A percentile compares a stretch with the other conserved stretches of the same genome.
Evolutionary conservation across 208 protist genomes (phyloP).

Genomic region (Trypanosoma melophagium): DNA sequence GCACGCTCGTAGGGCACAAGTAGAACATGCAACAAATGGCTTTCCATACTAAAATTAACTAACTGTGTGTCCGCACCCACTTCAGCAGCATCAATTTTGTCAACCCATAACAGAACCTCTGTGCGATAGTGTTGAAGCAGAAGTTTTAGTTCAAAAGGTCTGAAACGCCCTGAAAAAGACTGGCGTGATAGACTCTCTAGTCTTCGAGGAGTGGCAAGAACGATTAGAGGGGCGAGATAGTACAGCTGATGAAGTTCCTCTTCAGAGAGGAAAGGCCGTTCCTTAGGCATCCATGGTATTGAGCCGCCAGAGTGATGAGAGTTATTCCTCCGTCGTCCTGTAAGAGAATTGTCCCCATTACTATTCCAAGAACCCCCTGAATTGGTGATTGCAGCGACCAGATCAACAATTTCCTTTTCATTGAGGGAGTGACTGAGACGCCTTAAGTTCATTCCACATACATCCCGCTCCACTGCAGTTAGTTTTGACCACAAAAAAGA

Average conservation of each 20-base stretch:
- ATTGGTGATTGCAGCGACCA: conserved; percentile 21
- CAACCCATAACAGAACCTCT: conserved; percentile 31
- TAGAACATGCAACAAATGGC: conserved; percentile 33
- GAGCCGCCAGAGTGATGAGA: background rate
- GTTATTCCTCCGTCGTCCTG: background rate
- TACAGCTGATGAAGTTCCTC: conserved; percentile 41
- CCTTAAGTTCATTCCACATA: conserved; percentile 16
- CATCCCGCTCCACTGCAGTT: conserved; percentile 20
- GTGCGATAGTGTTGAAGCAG: conserved; percentile 42
- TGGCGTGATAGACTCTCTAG: conserved; percentile 43
- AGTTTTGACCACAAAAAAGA: conserved; percentile 9
- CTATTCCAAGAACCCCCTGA: background rate
- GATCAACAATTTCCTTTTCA: conserved; percentile 23
- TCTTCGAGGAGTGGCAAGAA: conserved; percentile 42
- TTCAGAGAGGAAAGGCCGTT: conserved; percentile 21
- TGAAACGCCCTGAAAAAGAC: conserved; percentile 39
- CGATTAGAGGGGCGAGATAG: conserved; percentile 44
- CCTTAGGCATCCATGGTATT: conserved; percentile 4
- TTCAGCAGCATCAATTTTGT: background rate
- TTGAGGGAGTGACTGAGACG: conserved; percentile 23
- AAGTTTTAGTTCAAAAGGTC: conserved; percentile 50
- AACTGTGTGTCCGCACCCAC: conserved; percentile 23
- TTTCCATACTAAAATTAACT: conserved; percentile 36
- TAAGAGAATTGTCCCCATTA: background rate
- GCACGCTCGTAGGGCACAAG: conserved; percentile 23